Conservation (phyloP, 2,329 filamentous ascomycete genomes). For the Fusarium torreyae region DNA sequence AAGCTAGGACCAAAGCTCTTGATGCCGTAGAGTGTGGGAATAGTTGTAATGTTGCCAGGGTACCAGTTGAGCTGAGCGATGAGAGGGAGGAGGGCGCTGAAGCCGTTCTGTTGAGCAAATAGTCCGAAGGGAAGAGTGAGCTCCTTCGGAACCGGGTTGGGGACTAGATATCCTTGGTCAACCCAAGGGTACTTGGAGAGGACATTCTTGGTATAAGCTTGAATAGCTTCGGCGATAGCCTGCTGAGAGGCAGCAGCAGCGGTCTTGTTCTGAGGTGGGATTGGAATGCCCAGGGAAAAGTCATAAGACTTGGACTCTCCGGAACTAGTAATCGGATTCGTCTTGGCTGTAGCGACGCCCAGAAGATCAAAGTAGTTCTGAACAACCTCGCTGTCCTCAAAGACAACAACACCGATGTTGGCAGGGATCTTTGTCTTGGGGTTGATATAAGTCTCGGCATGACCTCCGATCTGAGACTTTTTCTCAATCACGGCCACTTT, state of each 20-base stretch:
- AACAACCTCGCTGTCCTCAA: constrained; percentile 32
- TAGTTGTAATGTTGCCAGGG: constrained; percentile 31
- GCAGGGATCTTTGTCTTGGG: constrained; percentile 13
- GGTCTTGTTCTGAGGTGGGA: constrained; percentile 13
- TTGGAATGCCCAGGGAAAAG: constrained; percentile 37
- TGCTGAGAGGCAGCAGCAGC: constrained; percentile 7
- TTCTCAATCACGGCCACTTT: constrained; percentile 36
- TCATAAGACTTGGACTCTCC: constrained; percentile 23
- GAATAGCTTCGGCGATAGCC: constrained; percentile 11
- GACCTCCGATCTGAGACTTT: constrained; percentile 39
- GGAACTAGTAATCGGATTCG: neutral
- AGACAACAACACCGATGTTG: constrained; percentile 36
- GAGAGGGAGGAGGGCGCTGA: constrained; percentile 25
- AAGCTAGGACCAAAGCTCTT: constrained; percentile 39
- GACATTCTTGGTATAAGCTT: constrained; percentile 25
- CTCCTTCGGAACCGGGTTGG: constrained; percentile 36
- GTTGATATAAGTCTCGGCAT: constrained; percentile 43
- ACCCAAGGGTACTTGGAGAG: constrained; percentile 42
- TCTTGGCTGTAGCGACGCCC: neutral
- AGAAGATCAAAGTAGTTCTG: constrained; percentile 36
- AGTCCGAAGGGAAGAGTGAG: constrained; percentile 35
- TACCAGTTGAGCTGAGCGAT: constrained; percentile 42
- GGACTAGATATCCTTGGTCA: constrained; percentile 39
- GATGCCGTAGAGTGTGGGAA: constrained; percentile 38
- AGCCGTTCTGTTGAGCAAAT: constrained; percentile 37